Evolutionary conservation across 805 yeast species (phyloP), one percentile per base, ranked within the genome.

Genomic region (Myxozyma mucilagina): DNA sequence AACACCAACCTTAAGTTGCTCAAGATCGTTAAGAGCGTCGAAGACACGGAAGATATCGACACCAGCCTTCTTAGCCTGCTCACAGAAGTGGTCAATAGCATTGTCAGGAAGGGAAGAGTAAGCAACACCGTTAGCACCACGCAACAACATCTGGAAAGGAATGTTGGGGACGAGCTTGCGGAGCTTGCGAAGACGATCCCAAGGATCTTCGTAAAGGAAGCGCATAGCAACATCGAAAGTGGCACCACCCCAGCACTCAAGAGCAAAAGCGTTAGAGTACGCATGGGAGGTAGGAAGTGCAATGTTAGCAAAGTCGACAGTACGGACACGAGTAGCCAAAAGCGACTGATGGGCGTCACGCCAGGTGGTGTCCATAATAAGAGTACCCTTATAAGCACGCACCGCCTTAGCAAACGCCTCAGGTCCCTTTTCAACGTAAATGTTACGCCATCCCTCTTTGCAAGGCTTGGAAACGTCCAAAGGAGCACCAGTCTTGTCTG

Each of bases 221-320:
- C 99, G 86, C 98, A 94, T 92, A 57, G 97, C 88, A 57, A 94
- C 99, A 73, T 94, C 99, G 71, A 94, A 94, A 42, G 99, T 94
- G 57, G 99, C 99, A 78, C 99, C 99, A 79, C 99, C 99, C 99
- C 99, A 94, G 81, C 99, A 94, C 79, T 94, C 99, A 57, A 94
- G 80, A 18, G 99, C 94, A 75, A 91, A 94, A 3, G 96, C 96
- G 66, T 93, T 92, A 67, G 87, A 77, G 69, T 91, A 78, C 20
- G 97, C 98, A 72, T 88, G 87, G 2, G 97, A 89, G 36, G 99
- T 94, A 59, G 96, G 84, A 62, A 91, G 92, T 24, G 99, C 99
- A 79, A 94, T 90, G 69, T 91, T 88, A 55, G 87, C 79, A 72
- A 94, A 79, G 76, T 94, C 99, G 69, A 89, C 83, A 29, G 99